These are phyloP conservation scores for Pelargonium nanum DNA, from an alignment of 345 rosid species.

Conservation along the genomic window DNA sequence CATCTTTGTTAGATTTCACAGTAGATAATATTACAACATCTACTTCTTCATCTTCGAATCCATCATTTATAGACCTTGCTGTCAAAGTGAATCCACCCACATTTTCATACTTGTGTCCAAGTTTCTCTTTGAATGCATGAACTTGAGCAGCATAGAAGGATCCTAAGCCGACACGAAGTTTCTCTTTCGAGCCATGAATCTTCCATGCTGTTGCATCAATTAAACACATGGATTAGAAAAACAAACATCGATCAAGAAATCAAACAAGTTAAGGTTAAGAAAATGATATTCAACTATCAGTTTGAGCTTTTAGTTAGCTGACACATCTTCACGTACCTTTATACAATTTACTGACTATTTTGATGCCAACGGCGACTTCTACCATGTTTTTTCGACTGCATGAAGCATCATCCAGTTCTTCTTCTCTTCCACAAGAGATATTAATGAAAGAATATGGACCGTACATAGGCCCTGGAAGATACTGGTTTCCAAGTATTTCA, in stretches of 20 bases:
- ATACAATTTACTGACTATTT: slow-evolving; percentile 21
- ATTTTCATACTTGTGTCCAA: slow-evolving; percentile 13
- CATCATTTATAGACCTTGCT: slow-evolving; percentile 31
- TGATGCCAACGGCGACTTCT: slow-evolving; percentile 31
- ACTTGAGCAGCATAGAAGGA: slow-evolving; percentile 36
- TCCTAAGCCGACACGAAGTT: slow-evolving; percentile 27
- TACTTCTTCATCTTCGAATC: slow-evolving; percentile 30
- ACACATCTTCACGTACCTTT: slow-evolving; percentile 30
- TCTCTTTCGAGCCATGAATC: slow-evolving; percentile 11
- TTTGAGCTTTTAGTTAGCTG: no score
- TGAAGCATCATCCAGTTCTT: slow-evolving; percentile 12
- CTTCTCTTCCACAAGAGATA: slow-evolving; percentile 30
- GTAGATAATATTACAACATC: slow-evolving; percentile 32
- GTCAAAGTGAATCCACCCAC: slow-evolving; percentile 16
- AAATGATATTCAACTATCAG: background rate
- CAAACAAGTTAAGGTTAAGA: background rate
- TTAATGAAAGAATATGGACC: slow-evolving; percentile 43
- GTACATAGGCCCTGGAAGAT: slow-evolving; percentile 31
- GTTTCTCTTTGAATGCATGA: slow-evolving; percentile 20
- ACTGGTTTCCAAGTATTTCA: slow-evolving; percentile 15
- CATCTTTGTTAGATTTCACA: slow-evolving; percentile 22
- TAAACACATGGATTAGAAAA: background rate
- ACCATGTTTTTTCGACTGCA: slow-evolving; percentile 27
- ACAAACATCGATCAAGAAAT: background rate
- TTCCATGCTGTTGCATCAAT: slow-evolving; percentile 19